Base-by-base conservation (phyloP, 345 rosid species). In the Heritiera fomes region DNA sequence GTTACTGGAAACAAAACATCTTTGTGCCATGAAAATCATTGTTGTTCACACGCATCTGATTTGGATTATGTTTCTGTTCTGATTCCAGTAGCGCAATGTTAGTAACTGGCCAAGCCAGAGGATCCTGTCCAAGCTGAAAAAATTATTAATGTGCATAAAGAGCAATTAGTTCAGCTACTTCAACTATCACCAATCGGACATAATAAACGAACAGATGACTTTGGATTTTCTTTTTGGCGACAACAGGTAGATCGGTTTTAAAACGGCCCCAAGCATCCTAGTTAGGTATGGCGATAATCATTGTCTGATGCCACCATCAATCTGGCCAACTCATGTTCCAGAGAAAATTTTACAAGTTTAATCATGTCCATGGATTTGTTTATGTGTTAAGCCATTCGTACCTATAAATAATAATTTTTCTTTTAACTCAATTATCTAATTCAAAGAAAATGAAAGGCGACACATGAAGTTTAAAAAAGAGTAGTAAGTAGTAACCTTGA, bases 221-320 rank as follows among this genome's bases (percentile, higher is more conserved):
- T 74, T 40, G 66, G 52, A 59, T 74, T 20, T 58, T 74, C 66
- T 13, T 74, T 58, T 74, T 58, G 77, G 66, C 34, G 23, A 34
- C 4, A 41, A 41, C 63, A 58, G 38, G 11, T 13, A 12, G 2
- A 40, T 56, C 38, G 5, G 6, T 40, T 73, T 71, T 71, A 28
- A 8, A 73, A 56, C 11, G 32, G 65, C 13, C 65, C 43, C 65
- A 41, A 73, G 56, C 65, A 15, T 4, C 28, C 50, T 11, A 34
- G 34, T 73, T 73, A 55, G 65, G 77, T 43, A 11, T 11, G 65
- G 47, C 18, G 65, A 40, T 73, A 58, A 73, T 40, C 63, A 56
- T 38, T 40, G 17, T 10, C 0, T 12, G 60, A 50, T 49, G 41
- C 58, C 32, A 18, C 71, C 71, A n/a, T 62, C 66, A 62, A 62